Base-by-base conservation (phyloP, 768 basidiomycete genomes). In the Auriculariales sp. region DNA sequence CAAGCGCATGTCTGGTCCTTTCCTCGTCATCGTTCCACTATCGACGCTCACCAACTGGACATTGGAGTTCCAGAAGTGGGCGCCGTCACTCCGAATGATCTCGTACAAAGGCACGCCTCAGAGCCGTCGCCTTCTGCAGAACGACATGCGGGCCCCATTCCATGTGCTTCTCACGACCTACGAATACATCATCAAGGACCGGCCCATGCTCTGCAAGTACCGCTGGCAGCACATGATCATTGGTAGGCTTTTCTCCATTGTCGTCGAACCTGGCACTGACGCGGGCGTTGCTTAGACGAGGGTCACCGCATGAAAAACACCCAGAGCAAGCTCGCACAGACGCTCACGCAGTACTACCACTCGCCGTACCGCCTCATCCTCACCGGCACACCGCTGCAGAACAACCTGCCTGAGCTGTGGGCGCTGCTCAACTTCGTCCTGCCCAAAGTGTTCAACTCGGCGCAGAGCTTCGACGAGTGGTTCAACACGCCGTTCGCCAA, bases 401-500 rank as follows among this genome's bases (percentile, higher is more conserved):
- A 97, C 69, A 97, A 97, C 63, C 78, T 97, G 30, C 91, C 92
- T 4, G 93, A 97, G 65, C 67, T 97, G 34, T 95, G 93, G 92
- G 77, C 93, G 0, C 72, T 95, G 42, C 81, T 97, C 60, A 97
- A 97, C 64, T 97, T 97, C 61, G 91, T 85, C 29, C 73, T 91
- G 4, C 90, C 90, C 12, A 91, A 88, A 66, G 80, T 98, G 61
- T 98, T 99, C 75, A 98, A 97, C 69, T 98, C 94, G 0, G 92
- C 95, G 53, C 94, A 97, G 64, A 94, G 92, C 19, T 98, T 99
- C 63, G 95, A 98, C 59, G 95, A 98, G 61, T 99, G 95, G 95
- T 99, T 98, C 75, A 98, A 97, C 69, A 95, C 94, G 1, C 95
- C 95, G 0, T 99, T 99, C 56, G 94, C 95, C 52, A 97, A 90